Base-by-base conservation (phyloP, 768 basidiomycete species). In the Nevesoporus exiguus region DNA sequence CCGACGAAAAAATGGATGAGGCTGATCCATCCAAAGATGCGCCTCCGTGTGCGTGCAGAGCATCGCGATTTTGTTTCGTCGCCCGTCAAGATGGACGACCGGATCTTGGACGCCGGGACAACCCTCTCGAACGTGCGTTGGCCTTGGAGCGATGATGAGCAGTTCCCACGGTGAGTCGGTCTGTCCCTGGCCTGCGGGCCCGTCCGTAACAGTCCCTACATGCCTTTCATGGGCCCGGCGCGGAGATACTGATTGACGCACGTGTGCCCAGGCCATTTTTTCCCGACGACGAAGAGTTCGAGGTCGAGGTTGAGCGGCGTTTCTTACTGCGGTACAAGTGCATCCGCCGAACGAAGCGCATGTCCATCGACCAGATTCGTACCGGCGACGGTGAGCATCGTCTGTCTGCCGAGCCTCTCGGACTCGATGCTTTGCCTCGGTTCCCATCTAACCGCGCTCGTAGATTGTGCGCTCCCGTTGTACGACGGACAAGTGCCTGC, bases 401-500 rank as follows among this genome's bases (percentile, higher is more conserved):
- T 31, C 33, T 10, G 19, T 13, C 3, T 15, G 7, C n/a, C 10
- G 36, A 21, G 40, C n/a, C 3, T 22, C 22, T 39, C 15, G 3
- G 10, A n/a, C 41, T 25, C 24, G 41, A 39, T 4, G 13, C 21
- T 29, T 21, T 5, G 39, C 24, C 11, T 17, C 27, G n/a, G 41
- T 33, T 21, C 10, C 6, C 15, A 36, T 47, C 41, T 47, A 19
- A 49, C 22, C 17, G 17, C 34, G 39, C 19, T 37, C n/a, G 29
- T n/a, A 66, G 66, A 54, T 47, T 67, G 65, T 30, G 62, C 65
- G 9, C 47, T 66, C 33, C 24, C 62, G 6, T 52, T 66, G 43
- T 62, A 65, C 15, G 64, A 67, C 2, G 55, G 49, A 9, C 39
- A 27, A 11, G 44, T 17, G 11, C 31, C 47, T 31, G 10, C 25